Evolutionary conservation across 176 grass and related monocot species (phyloP), one percentile per base, ranked within the genome.

Genomic region (Tillandsia leiboldiana): DNA sequence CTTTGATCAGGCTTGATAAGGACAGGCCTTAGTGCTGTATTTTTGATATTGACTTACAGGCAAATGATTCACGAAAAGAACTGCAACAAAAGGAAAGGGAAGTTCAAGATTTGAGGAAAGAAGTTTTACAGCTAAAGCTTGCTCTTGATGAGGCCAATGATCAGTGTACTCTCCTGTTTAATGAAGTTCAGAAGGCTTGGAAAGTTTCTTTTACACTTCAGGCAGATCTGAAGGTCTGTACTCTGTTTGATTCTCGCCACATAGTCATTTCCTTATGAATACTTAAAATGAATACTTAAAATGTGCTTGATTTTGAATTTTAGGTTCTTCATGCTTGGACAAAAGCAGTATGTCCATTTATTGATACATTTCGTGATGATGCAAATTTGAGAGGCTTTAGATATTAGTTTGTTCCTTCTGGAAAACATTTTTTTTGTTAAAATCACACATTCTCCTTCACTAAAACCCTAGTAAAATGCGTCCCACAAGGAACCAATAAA

Each of bases 51-150:
- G 81, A 65, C 65, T 83, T 50, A 73, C 72, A 97, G 93, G 93
- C 93, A 14, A 97, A 97, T 87, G 93, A 92, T 82, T 97, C 93
- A 64, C 89, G 93, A 12, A 97, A 90, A 84, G 89, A 97, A 75
- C 79, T 92, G 66, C 90, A 87, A 73, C 79, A 87, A 33, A 97
- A 92, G 83, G 93, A 97, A 78, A 97, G 90, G 74, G 93, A 92
- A 81, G 78, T 92, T 68, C 51, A 76, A 52, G 93, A 90, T 58
- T 78, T 92, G 73, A 73, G n/a, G 12, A 83, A 92, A 78, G 86
- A 97, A 90, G 79, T 83, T 72, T 65, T 85, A 50, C 89, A 53
- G 63, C 68, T 97, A 68, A 97, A 97, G 62, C 64, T 82, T 78
- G 87, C 89, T 81, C 83, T 97, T 68, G 90, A 92, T 78, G 89